phyloP scores from a whole-genome alignment of 2,329 filamentous ascomycete species.

The Fusarium neocosmosporiellum region DNA sequence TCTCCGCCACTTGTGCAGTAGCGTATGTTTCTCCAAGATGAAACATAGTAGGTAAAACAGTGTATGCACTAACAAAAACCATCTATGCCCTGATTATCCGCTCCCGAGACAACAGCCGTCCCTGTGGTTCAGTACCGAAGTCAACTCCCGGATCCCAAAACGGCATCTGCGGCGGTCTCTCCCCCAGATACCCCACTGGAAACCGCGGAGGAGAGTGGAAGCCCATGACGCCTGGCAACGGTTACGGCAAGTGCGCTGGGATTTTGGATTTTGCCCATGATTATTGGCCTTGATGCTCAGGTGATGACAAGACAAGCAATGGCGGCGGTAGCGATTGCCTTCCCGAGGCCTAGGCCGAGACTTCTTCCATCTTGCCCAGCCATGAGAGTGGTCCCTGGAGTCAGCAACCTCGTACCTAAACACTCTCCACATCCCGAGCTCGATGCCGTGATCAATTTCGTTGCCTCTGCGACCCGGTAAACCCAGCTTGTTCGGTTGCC shows the following conservation, averaged over 20 bases:
- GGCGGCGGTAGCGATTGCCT: not conserved
- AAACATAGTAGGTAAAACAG: accelerated
- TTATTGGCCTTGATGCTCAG: slow-evolving; percentile 9
- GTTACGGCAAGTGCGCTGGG: slow-evolving; percentile 8
- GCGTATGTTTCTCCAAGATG: slow-evolving; percentile 7
- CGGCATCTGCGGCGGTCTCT: slow-evolving; percentile 36
- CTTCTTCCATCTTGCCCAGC: slow-evolving; percentile 1
- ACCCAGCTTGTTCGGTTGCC: not conserved
- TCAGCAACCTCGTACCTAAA: slow-evolving; percentile 4
- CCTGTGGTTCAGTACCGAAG: slow-evolving; percentile 40
- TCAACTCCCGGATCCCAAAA: slow-evolving; percentile 46
- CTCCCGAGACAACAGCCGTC: slow-evolving; percentile 43
- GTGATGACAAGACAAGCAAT: slow-evolving; percentile 2
- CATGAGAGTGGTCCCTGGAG: slow-evolving; percentile 13
- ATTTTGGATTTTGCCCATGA: slow-evolving; percentile 20
- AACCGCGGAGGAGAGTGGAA: slow-evolving; percentile 11
- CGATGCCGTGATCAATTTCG: slow-evolving; percentile 29
- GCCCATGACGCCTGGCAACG: slow-evolving; percentile 32
- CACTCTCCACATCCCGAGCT: slow-evolving; percentile 31
- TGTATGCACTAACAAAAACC: slow-evolving; percentile 2
- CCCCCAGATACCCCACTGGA: slow-evolving; percentile 42
- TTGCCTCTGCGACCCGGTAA: not conserved
- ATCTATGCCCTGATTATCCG: slow-evolving; percentile 6
- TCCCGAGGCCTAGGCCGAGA: slow-evolving; percentile 9
- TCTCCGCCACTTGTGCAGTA: slow-evolving; percentile 6